Evolutionary conservation across 495 filamentous ascomycete species (phyloP), one percentile per base, ranked within the genome.

Genomic region (Cercophora samala): DNA sequence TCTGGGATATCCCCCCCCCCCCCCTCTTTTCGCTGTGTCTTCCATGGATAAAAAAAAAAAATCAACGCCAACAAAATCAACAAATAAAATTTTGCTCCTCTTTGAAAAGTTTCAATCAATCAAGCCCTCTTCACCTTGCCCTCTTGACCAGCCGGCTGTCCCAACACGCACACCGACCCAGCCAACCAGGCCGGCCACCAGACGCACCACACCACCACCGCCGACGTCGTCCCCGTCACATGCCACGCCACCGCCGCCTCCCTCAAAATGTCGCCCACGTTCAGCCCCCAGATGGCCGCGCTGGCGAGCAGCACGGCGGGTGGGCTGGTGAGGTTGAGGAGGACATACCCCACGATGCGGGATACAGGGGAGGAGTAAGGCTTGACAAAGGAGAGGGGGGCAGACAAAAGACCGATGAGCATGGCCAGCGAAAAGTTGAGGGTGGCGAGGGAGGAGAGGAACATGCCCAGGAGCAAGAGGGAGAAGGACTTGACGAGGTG

Each of bases 161-260:
- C 83, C 64, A 83, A 70, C 29, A 84, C 76, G 5, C 78, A 65
- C 13, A 83, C 69, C 21, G 75, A 70, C 5, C 79, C 92, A 17
- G 86, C 84, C 62, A 97, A 70, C 96, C 95, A 98, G 23, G 91
- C 93, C 8, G 95, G 96, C 94, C 94, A 99, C 95, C 95, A 99
- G 29, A 98, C 92, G 76, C 92, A 91, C 93, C 96, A 99, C 19
- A 98, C 88, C 51, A 98, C 88, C 8, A 98, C 87, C 66, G 90
- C 82, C 51, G 93, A 96, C 82, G 93, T 96, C 83, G 94, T 86
- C 2, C 94, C 93, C 84, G 89, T 93, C 19, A 97, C 91, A 72
- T 90, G 83, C 95, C 94, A 98, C 0, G 91, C 95, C 69, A 94
- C 92, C 2, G 90, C 91, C 18, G 92, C 93, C 76, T 91, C 85